Evolutionary conservation across 106 monocot species (phyloP).

Genomic region (Amphibolis antarctica): DNA sequence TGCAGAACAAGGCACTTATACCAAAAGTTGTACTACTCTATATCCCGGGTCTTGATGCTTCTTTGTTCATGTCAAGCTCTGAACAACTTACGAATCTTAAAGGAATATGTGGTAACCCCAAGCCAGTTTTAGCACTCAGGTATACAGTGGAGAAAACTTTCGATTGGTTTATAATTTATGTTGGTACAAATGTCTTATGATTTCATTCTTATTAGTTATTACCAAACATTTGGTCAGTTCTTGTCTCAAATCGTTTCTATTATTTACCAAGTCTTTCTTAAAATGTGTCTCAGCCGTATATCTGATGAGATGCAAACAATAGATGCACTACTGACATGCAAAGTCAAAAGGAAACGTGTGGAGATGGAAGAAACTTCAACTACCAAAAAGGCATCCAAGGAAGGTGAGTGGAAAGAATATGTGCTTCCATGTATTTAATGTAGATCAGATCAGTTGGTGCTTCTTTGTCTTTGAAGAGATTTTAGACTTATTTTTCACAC

Average conservation of each 20-base stretch:
- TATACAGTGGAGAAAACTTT: slow-evolving; percentile 13
- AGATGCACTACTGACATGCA: slow-evolving; percentile 77
- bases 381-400: not conserved
- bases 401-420: not conserved
- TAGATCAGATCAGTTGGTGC: no score
- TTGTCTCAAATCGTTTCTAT: not conserved
- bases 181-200: no score
- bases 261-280: not conserved
- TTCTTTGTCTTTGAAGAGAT: no score
- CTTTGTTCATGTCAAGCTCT: slow-evolving; percentile 71
- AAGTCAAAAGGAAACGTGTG: slow-evolving; percentile 70
- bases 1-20: slow-evolving; percentile 87
- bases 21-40: slow-evolving; percentile 76
- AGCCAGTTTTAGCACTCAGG: slow-evolving; percentile 82
- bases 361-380: slow-evolving; percentile 27
- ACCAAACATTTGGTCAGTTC: not conserved
- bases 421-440: not conserved
- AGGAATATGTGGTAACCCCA: slow-evolving; percentile 63
- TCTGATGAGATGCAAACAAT: slow-evolving; percentile 83
- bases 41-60: slow-evolving; percentile 93
- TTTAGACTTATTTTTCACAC: no score
- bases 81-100: slow-evolving; percentile 39
- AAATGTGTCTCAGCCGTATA: slow-evolving; percentile 44
- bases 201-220: no score
- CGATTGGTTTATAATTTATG: no score